Conservation (phyloP, 202 grass and related monocot species). For the Zizania palustris region DNA sequence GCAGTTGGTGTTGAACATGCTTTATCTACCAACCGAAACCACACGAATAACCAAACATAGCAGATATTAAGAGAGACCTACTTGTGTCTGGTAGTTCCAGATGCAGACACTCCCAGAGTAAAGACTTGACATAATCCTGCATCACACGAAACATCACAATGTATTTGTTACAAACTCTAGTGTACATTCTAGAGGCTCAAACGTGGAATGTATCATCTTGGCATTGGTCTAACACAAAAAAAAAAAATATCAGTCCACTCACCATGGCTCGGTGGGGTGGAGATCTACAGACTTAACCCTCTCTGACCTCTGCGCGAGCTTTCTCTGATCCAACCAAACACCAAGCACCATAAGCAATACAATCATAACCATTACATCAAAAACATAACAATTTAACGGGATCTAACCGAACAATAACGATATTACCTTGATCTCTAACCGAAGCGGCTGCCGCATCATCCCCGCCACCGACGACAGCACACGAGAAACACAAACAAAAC, state of each 20-base stretch:
- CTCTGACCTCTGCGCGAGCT: conserved; percentile 89
- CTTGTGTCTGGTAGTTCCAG: conserved; percentile 84
- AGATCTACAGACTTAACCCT: conserved; percentile 86
- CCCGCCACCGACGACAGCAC: conserved; percentile 7
- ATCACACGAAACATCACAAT: conserved; percentile 9
- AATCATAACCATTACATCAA: conserved; percentile 5
- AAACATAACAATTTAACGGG: conserved; percentile 23
- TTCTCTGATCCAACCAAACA: conserved; percentile 74
- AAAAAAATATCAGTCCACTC: not conserved
- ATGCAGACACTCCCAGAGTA: conserved; percentile 83
- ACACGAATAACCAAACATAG: conserved; percentile 20
- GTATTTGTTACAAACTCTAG: not conserved
- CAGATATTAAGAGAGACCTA: conserved; percentile 20
- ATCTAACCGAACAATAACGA: conserved; percentile 23
- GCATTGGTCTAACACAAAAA: conserved; percentile 17
- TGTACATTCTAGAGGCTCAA: not conserved
- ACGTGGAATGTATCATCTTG: not conserved
- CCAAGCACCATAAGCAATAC: conserved; percentile 33
- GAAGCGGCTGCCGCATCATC: conserved; percentile 61
- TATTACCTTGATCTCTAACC: conserved; percentile 89
- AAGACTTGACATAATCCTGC: conserved; percentile 86
- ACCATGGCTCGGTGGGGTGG: conserved; percentile 88
- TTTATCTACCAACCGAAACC: conserved; percentile 2
- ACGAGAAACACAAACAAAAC: conserved; percentile 42
- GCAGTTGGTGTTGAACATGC: not conserved